Percentiles rank a stretch among this genome's conserved stretches.
These are phyloP conservation scores for Arthroderma uncinatum DNA, from an alignment of 2,329 filamentous ascomycete genomes.

Conservation along the genomic window DNA sequence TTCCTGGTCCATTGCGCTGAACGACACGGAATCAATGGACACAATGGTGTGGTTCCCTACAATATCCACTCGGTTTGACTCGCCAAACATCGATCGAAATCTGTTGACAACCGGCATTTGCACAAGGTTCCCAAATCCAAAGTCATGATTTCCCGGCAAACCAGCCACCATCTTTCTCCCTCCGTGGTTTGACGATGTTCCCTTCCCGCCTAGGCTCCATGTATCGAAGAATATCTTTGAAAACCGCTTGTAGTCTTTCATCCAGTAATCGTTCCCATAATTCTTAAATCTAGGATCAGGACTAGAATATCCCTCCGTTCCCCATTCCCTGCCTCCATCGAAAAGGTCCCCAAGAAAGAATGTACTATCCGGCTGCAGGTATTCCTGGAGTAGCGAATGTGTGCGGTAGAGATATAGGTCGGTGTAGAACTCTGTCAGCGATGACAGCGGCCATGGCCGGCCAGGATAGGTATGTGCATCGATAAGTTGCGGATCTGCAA, in stretches of 20 bases:
- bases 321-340: conserved; percentile 93
- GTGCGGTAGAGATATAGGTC: conserved; percentile 82
- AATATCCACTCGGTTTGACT: conserved; percentile 81
- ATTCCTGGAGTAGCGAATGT: conserved; percentile 64
- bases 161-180: conserved; percentile 72
- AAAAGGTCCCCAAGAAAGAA: conserved; percentile 92
- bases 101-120: conserved; percentile 68
- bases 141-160: conserved; percentile 86
- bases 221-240: conserved; percentile 69
- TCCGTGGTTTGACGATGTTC: conserved; percentile 48
- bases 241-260: conserved; percentile 76
- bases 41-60: conserved; percentile 94
- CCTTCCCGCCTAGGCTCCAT: conserved; percentile 49
- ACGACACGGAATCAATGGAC: conserved; percentile 75
- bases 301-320: conserved; percentile 50
- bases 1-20: conserved; percentile 60
- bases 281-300: conserved; percentile 59
- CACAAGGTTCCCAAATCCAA: conserved; percentile 80
- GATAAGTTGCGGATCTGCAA: conserved; percentile 84
- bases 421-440: conserved; percentile 59
- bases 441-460: conserved; percentile 61
- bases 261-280: conserved; percentile 76
- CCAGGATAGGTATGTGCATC: conserved; percentile 92
- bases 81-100: conserved; percentile 81
- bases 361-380: conserved; percentile 71